Base-by-base conservation (phyloP, 2,329 filamentous ascomycete genomes). In the Trichoderma sp. region DNA sequence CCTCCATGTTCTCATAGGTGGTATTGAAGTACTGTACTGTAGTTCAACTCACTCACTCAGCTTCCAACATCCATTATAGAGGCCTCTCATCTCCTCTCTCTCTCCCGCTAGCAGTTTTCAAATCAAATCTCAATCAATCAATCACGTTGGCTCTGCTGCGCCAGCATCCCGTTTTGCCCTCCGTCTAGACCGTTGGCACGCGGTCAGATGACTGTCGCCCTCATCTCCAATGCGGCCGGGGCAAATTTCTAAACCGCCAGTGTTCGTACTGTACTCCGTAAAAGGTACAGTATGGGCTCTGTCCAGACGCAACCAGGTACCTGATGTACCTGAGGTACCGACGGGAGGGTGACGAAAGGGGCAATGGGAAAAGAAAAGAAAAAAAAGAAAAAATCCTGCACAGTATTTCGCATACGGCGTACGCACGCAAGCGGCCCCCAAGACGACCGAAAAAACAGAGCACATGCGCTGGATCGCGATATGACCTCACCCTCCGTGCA, bases 401-500 rank as follows among this genome's bases (percentile, higher is more conserved):
- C 61, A 57, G 61, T 71, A 28, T 64, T 26, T 39, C 34, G 12
- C 32, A 28, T 64, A 57, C 60, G 39, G 43, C 43, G 61, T 56
- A n/a, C 28, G 18, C 15, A 26, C 24, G 28, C 14, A 58, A 60
- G 39, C 58, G 14, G 43, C 39, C 43, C 67, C 67, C 57, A 62
- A 58, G 66, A 12, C 57, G 21, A 34, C 67, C 36, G 36, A 56
- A 34, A 36, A 30, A 43, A 36, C 43, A 39, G 24, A 56, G 51
- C 28, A 26, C 36, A 14, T 39, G 60, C 43, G 39, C 67, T 73
- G 72, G 75, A 79, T 80, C 77, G 78, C 77, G 77, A 80, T 80
- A 79, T 78, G 77, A 79, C 77, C 76, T 79, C 76, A 79, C 74
- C 71, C 72, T 74, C 75, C 70, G 71, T 75, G 71, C 74, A 75